Evolutionary conservation across 2,329 filamentous ascomycete genomes (phyloP).

Genomic region (Ascocoryne sarcoides): DNA sequence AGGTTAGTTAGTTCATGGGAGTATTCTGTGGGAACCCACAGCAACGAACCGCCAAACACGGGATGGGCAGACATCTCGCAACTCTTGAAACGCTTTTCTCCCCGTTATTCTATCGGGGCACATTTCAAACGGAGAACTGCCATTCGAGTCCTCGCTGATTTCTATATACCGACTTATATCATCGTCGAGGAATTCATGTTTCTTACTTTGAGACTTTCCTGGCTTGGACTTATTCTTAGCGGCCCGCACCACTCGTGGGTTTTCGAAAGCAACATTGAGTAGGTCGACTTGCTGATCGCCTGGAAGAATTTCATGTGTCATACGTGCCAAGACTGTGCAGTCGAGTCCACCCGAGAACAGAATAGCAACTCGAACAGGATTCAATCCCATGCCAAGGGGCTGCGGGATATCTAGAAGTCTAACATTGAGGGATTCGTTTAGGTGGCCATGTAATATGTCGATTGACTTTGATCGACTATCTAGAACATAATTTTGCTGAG

Average conservation of each 20-base stretch:
- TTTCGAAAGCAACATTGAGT: conserved; percentile 95
- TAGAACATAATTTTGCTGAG: conserved; percentile 26
- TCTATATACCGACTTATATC: background rate
- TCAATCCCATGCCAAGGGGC: conserved; percentile 34
- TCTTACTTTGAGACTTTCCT: conserved; percentile 16
- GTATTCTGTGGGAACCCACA: conserved; percentile 33
- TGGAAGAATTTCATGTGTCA: conserved; percentile 70
- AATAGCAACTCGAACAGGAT: conserved; percentile 54
- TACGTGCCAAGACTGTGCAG: conserved; percentile 76
- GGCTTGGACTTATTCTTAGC: conserved; percentile 31
- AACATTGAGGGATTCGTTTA: conserved; percentile 53
- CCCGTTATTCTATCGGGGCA: conserved; percentile 90
- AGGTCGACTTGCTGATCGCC: conserved; percentile 66
- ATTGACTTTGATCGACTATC: conserved; percentile 42
- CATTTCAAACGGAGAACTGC: conserved; percentile 53
- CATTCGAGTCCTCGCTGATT: background rate
- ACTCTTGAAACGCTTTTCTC: conserved; percentile 68
- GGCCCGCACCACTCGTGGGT: conserved; percentile 63
- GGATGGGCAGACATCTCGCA: conserved; percentile 57
- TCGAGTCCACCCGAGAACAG: conserved; percentile 93
- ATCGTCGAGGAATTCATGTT: background rate
- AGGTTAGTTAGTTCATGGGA: background rate
- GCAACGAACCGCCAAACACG: conserved; percentile 78
- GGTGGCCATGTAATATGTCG: conserved; percentile 40
- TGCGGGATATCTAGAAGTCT: conserved; percentile 58